Base-by-base conservation (phyloP, 805 yeast genomes). In the Pichia manshurica region DNA sequence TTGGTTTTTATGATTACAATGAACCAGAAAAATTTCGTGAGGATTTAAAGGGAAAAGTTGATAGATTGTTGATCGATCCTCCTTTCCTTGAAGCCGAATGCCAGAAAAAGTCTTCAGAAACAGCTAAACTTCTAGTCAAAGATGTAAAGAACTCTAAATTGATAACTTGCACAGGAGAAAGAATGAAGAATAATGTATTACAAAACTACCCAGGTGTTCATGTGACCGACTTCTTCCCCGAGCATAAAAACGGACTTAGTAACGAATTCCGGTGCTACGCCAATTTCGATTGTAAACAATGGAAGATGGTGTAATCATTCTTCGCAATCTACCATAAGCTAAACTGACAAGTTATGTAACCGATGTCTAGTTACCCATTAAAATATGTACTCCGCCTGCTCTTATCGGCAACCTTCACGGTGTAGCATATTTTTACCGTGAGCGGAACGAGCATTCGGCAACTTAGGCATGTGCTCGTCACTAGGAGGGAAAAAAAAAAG, bases 251-350 rank as follows among this genome's bases (percentile, higher is more conserved):
- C 57, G 95, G 96, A 0, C 71, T 89, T 51, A 82, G 90, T 59
- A 89, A 89, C 61, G 96, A 89, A 64, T 89, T 87, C 65, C 71
- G 86, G 57, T 88, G 96, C 57, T 89, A 87, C 60, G 87, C 96
- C 1, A 74, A 79, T 33, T 87, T 77, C 56, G 93, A 84, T 61
- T 78, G 93, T 50, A 57, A 64, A 2, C 63, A 72, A 46, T 87
- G 96, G 96, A 74, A 69, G 50, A 83, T 75, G 55, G 59, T 52
- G 22, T 21, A 21, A 31, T 34, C n/a, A 46, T 5, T 10, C 29
- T 10, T 25, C 7, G 10, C 10, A 25, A 8, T 25, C 10, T 25
- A 7, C 7, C 29, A 10, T 8, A 25, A 25, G 29, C 29, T 25
- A 25, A 10, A 7, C 10, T 25, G 29, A 7, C 29, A 25, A 8